Evolutionary conservation across 345 rosid species (phyloP).

Genomic region (Hibiscus mutabilis): DNA sequence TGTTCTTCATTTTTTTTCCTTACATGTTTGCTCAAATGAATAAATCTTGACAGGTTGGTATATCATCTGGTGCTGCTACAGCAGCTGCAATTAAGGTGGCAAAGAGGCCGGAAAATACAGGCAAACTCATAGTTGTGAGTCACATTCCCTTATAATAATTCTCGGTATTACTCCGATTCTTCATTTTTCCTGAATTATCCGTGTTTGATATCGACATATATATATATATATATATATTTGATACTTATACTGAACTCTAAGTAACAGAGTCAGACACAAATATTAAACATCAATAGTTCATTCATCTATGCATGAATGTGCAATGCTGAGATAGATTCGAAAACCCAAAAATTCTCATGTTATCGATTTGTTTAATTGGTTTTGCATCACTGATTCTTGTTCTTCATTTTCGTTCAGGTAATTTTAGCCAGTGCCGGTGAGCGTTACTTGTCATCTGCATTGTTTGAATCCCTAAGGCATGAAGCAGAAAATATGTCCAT

Average conservation of each 20-base stretch:
- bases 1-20: background rate
- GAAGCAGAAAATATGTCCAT: slow-evolving; percentile 51
- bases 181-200: background rate
- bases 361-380: too few relatives aligned
- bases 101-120: slow-evolving; percentile 45
- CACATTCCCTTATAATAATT: background rate
- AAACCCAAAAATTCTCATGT: too few relatives aligned
- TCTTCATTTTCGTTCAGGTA: slow-evolving; percentile 27
- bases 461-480: slow-evolving; percentile 48
- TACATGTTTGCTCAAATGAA: background rate
- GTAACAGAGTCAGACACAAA: too few relatives aligned
- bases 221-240: too few relatives aligned
- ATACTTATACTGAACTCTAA: too few relatives aligned
- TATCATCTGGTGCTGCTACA: slow-evolving; percentile 56
- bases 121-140: slow-evolving; percentile 52
- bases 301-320: too few relatives aligned
- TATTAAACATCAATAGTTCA: too few relatives aligned
- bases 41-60: slow-evolving; percentile 33
- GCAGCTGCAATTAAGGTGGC: slow-evolving; percentile 47
- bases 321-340: too few relatives aligned
- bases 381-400: too few relatives aligned
- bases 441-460: slow-evolving; percentile 54
- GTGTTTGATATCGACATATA: background rate
- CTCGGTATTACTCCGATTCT: background rate
- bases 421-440: slow-evolving; percentile 66